A percentile compares a stretch with the other conserved stretches of the same genome.
phyloP scores from a whole-genome alignment of 2,329 filamentous ascomycete species.

The Sordariomycetes sp. region DNA sequence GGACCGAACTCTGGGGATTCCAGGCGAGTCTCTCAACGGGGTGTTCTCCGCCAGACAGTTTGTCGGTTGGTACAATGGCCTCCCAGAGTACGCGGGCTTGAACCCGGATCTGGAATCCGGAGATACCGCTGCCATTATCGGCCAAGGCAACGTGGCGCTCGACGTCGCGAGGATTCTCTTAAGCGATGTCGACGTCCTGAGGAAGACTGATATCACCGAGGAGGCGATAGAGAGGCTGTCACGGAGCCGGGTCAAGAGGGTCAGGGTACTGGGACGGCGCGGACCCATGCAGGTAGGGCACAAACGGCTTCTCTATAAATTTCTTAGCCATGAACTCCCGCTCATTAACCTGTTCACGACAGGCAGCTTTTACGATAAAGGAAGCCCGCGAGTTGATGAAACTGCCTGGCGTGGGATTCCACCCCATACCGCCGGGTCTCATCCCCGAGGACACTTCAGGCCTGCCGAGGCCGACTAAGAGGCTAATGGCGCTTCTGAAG shows the following conservation, averaged over 20 bases:
- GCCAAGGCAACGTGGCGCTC: conserved; percentile 91
- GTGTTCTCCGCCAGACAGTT: conserved; percentile 85
- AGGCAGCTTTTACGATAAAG: conserved; percentile 93
- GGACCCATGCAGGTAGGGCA: conserved; percentile 70
- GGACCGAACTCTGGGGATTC: conserved; percentile 66
- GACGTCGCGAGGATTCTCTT: conserved; percentile 86
- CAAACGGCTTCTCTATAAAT: neutral
- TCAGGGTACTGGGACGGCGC: conserved; percentile 78
- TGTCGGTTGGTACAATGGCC: conserved; percentile 96
- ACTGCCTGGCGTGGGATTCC: conserved; percentile 58
- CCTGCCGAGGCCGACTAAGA: conserved; percentile 62
- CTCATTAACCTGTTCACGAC: neutral
- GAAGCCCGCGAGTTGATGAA: conserved; percentile 82
- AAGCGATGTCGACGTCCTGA: conserved; percentile 57
- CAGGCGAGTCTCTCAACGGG: conserved; percentile 64
- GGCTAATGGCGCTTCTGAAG: conserved; percentile 70
- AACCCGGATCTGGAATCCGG: conserved; percentile 60
- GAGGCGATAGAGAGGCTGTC: conserved; percentile 64
- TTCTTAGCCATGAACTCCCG: neutral
- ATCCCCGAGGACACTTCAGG: conserved; percentile 53
- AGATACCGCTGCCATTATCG: conserved; percentile 77
- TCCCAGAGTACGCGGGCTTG: conserved; percentile 66
- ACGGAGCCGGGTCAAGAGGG: conserved; percentile 60
- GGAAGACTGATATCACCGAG: conserved; percentile 79
- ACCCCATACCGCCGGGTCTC: conserved; percentile 50